Percentiles rank a stretch among this genome's conserved stretches.
phyloP scores from a whole-genome alignment of 1,284 basidiomycete species.

The Cystobasidium slooffiae region DNA sequence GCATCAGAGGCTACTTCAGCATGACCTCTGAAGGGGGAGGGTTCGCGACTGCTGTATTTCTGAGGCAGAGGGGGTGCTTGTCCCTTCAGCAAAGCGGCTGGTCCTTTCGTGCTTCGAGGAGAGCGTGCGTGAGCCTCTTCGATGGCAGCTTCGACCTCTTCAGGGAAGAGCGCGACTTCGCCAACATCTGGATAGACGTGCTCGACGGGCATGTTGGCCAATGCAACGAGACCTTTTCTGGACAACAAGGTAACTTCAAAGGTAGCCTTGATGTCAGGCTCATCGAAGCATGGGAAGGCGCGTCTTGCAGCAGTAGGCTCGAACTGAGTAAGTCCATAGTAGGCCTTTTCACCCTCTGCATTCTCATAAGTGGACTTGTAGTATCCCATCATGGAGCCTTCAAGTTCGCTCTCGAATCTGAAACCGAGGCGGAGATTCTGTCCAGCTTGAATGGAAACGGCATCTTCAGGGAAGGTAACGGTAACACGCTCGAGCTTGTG shows the following conservation, averaged over 20 bases:
- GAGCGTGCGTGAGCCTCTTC: slow-evolving; percentile 27
- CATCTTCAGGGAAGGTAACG: slow-evolving; percentile 43
- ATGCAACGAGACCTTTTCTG: slow-evolving; percentile 61
- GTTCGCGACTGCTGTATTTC: slow-evolving; percentile 23
- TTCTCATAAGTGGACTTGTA: slow-evolving; percentile 49
- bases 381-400: slow-evolving; percentile 50
- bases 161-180: slow-evolving; percentile 43
- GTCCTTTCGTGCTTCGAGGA: slow-evolving; percentile 8
- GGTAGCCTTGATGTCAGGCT: slow-evolving; percentile 88
- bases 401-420: slow-evolving; percentile 48
- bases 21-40: slow-evolving; percentile 22
- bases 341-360: slow-evolving; percentile 45
- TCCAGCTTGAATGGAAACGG: slow-evolving; percentile 23
- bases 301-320: slow-evolving; percentile 82
- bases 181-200: slow-evolving; percentile 40
- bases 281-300: slow-evolving; percentile 74
- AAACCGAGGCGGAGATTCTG: slow-evolving; percentile 47
- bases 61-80: slow-evolving; percentile 2
- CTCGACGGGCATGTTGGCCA: slow-evolving; percentile 75
- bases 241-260: slow-evolving; percentile 83
- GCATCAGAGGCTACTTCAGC: slow-evolving; percentile 43
- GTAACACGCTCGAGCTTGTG: slow-evolving; percentile 44
- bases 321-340: slow-evolving; percentile 56
- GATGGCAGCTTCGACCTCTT: slow-evolving; percentile 33
- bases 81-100: not conserved